Evolutionary conservation across 2,329 filamentous ascomycete species (phyloP).

Genomic region (Fusarium begoniae): DNA sequence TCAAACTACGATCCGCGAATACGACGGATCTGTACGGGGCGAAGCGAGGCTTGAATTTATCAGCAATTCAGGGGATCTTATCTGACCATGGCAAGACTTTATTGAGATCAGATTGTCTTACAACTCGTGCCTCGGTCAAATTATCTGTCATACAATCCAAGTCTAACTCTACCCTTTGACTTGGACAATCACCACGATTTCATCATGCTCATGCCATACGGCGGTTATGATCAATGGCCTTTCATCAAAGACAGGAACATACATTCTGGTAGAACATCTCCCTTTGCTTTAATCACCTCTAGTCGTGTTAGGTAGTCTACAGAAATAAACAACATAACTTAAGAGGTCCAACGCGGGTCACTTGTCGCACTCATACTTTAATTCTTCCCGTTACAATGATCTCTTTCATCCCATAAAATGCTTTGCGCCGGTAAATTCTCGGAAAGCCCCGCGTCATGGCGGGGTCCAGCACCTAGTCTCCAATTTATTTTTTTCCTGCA

Average conservation of each 20-base stretch:
- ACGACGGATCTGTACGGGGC: conserved; percentile 22
- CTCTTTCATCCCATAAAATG: background rate
- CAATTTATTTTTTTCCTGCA: conserved; percentile 28
- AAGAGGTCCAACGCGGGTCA: rapidly evolving
- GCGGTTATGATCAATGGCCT: background rate
- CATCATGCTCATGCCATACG: background rate
- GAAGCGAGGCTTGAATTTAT: conserved; percentile 15
- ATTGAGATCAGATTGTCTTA: background rate
- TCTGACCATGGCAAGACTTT: background rate
- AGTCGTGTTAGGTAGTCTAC: no score
- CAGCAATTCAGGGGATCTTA: conserved; percentile 16
- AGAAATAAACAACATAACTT: background rate
- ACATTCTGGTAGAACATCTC: background rate
- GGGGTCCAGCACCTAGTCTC: conserved; percentile 27
- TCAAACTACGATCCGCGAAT: conserved; percentile 23
- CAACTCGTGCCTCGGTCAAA: background rate
- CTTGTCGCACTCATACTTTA: background rate
- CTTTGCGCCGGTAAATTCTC: conserved; percentile 31
- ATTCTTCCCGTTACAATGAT: background rate
- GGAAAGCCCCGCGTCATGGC: conserved; percentile 34
- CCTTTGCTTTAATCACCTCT: background rate
- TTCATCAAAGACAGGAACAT: background rate
- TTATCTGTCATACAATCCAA: background rate
- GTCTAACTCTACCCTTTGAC: background rate
- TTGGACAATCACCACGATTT: background rate